phyloP scores from a whole-genome alignment of 805 yeast species.

The Lipomyces oligophaga region DNA sequence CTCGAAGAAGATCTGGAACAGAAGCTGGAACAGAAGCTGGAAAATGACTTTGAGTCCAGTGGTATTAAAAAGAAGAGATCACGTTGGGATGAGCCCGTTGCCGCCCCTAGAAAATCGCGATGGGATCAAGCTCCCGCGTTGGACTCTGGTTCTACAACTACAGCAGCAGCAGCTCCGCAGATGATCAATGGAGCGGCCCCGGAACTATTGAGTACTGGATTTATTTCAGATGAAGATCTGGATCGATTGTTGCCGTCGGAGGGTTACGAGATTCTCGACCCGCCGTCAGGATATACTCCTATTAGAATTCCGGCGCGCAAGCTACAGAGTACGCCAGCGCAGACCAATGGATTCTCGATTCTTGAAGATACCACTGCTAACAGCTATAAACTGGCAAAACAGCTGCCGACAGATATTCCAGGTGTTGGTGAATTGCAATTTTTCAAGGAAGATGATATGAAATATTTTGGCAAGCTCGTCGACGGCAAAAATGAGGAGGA shows the following conservation, averaged over 20 bases:
- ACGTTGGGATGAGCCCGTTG: slow-evolving; percentile 30
- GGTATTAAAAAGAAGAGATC: slow-evolving; percentile 25
- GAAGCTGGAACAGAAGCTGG: slow-evolving; percentile 2
- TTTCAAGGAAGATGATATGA: slow-evolving; percentile 67
- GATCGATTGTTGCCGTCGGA: slow-evolving; percentile 48
- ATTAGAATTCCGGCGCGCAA: slow-evolving; percentile 40
- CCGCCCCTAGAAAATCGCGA: slow-evolving; percentile 30
- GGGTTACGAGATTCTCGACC: slow-evolving; percentile 46
- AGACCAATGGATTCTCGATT: slow-evolving; percentile 42
- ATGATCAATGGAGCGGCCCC: slow-evolving; percentile 26
- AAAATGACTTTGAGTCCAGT: not conserved
- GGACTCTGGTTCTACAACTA: slow-evolving; percentile 22
- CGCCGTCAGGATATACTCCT: slow-evolving; percentile 48
- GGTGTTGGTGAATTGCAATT: slow-evolving; percentile 62
- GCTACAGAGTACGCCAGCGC: slow-evolving; percentile 32
- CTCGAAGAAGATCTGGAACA: slow-evolving; percentile 39
- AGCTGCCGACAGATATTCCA: slow-evolving; percentile 51
- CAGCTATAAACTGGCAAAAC: slow-evolving; percentile 34
- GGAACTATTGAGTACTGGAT: not conserved
- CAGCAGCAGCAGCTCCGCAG: slow-evolving; percentile 30
- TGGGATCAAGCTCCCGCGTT: slow-evolving; percentile 37
- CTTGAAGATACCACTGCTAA: slow-evolving; percentile 48
- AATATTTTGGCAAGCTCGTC: slow-evolving; percentile 62
- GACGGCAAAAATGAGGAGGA: slow-evolving; percentile 36
- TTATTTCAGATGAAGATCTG: slow-evolving; percentile 47